Percentiles rank a stretch among this genome's conserved stretches.
Evolutionary conservation across 148 eudicot species (phyloP).

Genomic region (Rhododendron ferrugineum): DNA sequence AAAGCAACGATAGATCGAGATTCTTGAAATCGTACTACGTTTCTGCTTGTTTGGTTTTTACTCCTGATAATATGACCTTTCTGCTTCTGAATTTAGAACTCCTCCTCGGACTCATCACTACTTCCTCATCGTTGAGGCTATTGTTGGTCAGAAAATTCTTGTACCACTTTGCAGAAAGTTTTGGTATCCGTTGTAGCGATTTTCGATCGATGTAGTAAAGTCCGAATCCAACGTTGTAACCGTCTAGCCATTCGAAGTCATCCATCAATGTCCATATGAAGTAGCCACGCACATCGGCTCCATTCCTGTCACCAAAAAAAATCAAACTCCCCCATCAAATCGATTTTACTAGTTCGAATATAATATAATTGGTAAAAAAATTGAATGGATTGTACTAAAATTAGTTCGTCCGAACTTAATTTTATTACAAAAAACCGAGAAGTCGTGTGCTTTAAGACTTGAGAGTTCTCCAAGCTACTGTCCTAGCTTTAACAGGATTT

Average conservation of each 20-base stretch:
- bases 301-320: conserved; percentile 13
- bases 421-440: no score
- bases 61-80: neutral
- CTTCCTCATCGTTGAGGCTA: no score
- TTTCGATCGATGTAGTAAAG: conserved; percentile 37
- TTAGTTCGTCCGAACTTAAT: no score
- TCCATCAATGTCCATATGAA: conserved; percentile 65
- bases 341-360: no score
- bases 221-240: conserved; percentile 41
- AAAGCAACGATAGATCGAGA: neutral
- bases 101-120: neutral
- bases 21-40: neutral
- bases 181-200: conserved; percentile 41
- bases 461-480: no score
- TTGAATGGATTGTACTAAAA: no score
- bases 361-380: no score
- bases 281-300: conserved; percentile 66
- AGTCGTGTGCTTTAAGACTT: no score
- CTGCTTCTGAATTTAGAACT: neutral
- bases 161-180: conserved; percentile 55
- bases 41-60: neutral
- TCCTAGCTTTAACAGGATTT: no score
- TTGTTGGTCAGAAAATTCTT: conserved; percentile 36
- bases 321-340: no score
- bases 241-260: conserved; percentile 49